Evolutionary conservation across 805 yeast genomes (phyloP).

Genomic region (Ogataea philodendri): DNA sequence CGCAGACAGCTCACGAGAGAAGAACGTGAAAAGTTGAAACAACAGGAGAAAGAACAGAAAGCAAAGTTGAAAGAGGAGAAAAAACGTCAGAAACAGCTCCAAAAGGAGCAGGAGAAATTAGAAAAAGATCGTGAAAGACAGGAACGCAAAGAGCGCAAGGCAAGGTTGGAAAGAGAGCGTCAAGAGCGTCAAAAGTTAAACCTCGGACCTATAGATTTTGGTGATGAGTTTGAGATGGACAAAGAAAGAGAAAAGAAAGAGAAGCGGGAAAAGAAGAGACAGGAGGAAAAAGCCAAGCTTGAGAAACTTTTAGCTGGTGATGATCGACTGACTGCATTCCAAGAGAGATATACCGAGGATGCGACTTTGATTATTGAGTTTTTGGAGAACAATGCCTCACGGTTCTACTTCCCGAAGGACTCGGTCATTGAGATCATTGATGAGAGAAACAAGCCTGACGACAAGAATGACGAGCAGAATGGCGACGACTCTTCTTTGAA

Average conservation of each 20-base stretch:
- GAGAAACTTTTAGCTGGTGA: slow-evolving; percentile 38
- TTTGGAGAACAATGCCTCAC: slow-evolving; percentile 69
- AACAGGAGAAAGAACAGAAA: slow-evolving; percentile 23
- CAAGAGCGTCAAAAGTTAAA: slow-evolving; percentile 19
- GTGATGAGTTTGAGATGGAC: slow-evolving; percentile 19
- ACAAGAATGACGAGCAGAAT: slow-evolving; percentile 2
- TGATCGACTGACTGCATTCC: slow-evolving; percentile 69
- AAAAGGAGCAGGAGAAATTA: slow-evolving; percentile 23
- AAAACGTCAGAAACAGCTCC: slow-evolving; percentile 22
- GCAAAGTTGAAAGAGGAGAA: slow-evolving; percentile 27
- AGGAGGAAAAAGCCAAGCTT: slow-evolving; percentile 20
- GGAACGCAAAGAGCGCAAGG: slow-evolving; percentile 19
- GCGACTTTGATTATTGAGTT: slow-evolving; percentile 85
- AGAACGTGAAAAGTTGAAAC: slow-evolving; percentile 22
- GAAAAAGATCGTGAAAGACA: slow-evolving; percentile 25
- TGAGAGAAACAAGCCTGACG: slow-evolving; percentile 29
- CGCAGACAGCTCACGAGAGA: slow-evolving; percentile 23
- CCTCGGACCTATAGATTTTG: slow-evolving; percentile 14
- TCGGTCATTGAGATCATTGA: slow-evolving; percentile 62
- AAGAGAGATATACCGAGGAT: slow-evolving; percentile 62
- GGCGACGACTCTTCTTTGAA: slow-evolving; percentile 4
- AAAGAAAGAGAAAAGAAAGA: slow-evolving; percentile 18
- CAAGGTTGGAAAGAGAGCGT: slow-evolving; percentile 17
- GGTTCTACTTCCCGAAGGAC: slow-evolving; percentile 75
- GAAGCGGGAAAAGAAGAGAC: slow-evolving; percentile 19